Evolutionary conservation across 352 stramenopile genomes (phyloP).

Genomic region (Phytopythium delawarense): DNA sequence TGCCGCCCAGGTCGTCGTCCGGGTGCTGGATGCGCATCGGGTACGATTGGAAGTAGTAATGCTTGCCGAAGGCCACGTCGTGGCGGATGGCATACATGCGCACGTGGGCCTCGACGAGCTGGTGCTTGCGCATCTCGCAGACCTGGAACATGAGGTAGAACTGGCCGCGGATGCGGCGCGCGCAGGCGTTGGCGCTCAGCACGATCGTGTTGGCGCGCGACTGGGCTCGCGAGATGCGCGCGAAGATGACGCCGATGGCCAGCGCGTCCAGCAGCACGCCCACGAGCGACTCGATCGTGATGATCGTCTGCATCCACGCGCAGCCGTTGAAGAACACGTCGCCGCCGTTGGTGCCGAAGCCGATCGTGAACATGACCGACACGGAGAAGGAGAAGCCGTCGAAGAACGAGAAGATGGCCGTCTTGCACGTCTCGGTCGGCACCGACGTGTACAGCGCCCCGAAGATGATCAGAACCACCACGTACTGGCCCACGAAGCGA

Average conservation of each 20-base stretch:
- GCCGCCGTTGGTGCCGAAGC: conserved; percentile 71
- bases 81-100: conserved; percentile 92
- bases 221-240: conserved; percentile 89
- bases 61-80: conserved; percentile 55
- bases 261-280: conserved; percentile 92
- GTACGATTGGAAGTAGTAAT: conserved; percentile 91
- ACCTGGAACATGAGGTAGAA: conserved; percentile 94
- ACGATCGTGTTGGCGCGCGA: conserved; percentile 92
- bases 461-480: conserved; percentile 62
- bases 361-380: conserved; percentile 77
- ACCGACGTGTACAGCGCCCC: conserved; percentile 73
- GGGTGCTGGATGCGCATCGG: conserved; percentile 92
- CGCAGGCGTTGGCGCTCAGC: conserved; percentile 90
- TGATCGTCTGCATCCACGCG: conserved; percentile 89
- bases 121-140: conserved; percentile 90
- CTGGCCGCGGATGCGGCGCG: conserved; percentile 85
- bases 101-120: conserved; percentile 94
- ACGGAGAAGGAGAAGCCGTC: conserved; percentile 83
- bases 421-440: conserved; percentile 47
- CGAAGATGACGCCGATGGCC: conserved; percentile 94
- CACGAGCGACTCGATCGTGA: conserved; percentile 89
- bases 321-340: conserved; percentile 91
- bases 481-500: too few relatives aligned
- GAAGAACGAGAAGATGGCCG: conserved; percentile 59
- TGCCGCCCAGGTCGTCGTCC: conserved; percentile 90